phyloP scores from a whole-genome alignment of 148 eudicot species.

The Diospyros kaki region DNA sequence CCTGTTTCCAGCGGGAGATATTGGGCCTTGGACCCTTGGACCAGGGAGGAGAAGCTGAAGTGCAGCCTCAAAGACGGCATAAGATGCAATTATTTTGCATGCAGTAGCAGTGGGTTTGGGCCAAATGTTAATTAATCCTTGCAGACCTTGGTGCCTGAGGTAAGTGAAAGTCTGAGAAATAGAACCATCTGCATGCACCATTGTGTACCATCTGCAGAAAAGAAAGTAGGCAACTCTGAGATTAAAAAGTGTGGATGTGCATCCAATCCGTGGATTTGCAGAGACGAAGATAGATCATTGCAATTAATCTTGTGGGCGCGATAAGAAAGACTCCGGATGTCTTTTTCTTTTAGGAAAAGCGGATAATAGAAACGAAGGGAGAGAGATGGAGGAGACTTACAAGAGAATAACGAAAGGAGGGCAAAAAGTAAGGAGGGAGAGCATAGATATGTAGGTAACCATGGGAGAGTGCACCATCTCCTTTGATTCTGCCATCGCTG shows the following conservation, averaged over 20 bases:
- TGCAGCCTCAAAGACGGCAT: conserved; percentile 88
- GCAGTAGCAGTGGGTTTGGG: conserved; percentile 77
- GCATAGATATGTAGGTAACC: conserved; percentile 74
- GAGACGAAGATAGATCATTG: not conserved
- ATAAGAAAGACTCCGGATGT: too few species aligned
- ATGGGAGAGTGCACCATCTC: conserved; percentile 70
- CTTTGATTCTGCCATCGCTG: conserved; percentile 43
- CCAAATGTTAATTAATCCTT: conserved; percentile 72
- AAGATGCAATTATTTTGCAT: conserved; percentile 78
- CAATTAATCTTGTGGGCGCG: not conserved
- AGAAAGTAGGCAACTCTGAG: not conserved
- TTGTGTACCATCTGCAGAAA: conserved; percentile 85
- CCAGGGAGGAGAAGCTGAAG: conserved; percentile 86
- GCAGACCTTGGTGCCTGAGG: conserved; percentile 56
- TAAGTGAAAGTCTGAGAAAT: conserved; percentile 48
- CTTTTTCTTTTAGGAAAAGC: too few species aligned
- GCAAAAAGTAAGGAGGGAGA: conserved; percentile 78
- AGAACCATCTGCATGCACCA: conserved; percentile 98
- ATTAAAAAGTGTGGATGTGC: not conserved
- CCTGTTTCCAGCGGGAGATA: conserved; percentile 83
- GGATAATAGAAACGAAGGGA: not conserved
- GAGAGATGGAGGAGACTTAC: conserved; percentile 31
- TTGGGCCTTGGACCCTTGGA: conserved; percentile 85
- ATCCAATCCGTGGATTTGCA: not conserved
- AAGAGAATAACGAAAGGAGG: conserved; percentile 93